Conservation (phyloP, 345 rosid species). For the Salix viminalis region DNA sequence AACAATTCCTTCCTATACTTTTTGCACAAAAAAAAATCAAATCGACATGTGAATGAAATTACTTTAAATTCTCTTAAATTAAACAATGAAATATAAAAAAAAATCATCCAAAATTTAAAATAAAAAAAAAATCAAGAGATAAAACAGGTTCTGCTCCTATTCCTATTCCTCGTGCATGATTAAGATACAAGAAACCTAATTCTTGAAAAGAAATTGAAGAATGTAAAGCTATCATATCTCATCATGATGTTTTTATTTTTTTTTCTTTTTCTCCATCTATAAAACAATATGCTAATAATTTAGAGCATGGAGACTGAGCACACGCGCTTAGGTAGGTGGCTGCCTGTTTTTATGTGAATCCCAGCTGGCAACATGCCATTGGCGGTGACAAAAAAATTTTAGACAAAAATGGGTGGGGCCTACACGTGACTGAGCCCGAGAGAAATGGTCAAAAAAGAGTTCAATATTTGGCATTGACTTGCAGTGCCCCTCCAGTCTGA, state of each 20-base stretch:
- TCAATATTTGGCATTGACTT: slow-evolving; percentile 36
- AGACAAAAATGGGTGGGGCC: slow-evolving; percentile 24
- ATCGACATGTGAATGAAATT: too few relatives aligned
- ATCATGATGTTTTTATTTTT: too few relatives aligned
- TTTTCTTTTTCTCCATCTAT: too few relatives aligned
- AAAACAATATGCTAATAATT: not conserved
- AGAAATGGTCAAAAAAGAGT: slow-evolving; percentile 28
- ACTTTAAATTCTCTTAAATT: too few relatives aligned
- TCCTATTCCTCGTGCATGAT: too few relatives aligned
- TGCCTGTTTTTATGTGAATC: not conserved
- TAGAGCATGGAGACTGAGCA: not conserved
- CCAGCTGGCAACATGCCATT: slow-evolving; percentile 23
- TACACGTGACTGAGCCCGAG: not conserved
- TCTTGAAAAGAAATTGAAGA: too few relatives aligned
- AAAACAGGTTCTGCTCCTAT: too few relatives aligned
- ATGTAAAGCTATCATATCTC: too few relatives aligned
- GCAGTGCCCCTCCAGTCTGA: slow-evolving; percentile 3
- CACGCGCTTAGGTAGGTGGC: slow-evolving; percentile 19
- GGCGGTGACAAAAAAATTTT: slow-evolving; percentile 30
- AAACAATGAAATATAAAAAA: too few relatives aligned
- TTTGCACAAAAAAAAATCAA: too few relatives aligned
- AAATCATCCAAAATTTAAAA: not conserved
- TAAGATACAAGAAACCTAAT: too few relatives aligned
- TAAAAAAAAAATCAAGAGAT: not conserved
- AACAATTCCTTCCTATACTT: too few relatives aligned